Percentiles rank a stretch among this genome's conserved stretches.
phyloP scores from a whole-genome alignment of 306 rosid species.

The Quercus engelmannii region DNA sequence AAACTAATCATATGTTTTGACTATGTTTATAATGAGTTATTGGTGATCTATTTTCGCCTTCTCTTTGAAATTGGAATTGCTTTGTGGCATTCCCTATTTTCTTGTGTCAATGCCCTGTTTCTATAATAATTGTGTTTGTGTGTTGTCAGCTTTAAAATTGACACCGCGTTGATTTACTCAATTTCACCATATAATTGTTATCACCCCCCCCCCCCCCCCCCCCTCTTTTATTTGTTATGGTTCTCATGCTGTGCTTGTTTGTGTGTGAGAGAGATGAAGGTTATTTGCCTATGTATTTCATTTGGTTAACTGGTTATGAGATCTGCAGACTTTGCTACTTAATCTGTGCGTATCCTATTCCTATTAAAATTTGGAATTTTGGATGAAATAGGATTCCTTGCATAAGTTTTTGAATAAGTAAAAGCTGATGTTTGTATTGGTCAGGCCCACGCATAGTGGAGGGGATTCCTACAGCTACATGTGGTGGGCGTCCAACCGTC shows the following conservation, averaged over 20 bases:
- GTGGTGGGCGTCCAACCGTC: slow-evolving; percentile 29
- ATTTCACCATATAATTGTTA: slow-evolving; percentile 51
- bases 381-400: slow-evolving; percentile 15
- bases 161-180: slow-evolving; percentile 47
- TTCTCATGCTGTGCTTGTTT: slow-evolving; percentile 52
- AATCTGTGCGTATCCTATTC: slow-evolving; percentile 11
- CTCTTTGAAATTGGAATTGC: slow-evolving; percentile 15
- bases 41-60: slow-evolving; percentile 7
- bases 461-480: slow-evolving; percentile 21
- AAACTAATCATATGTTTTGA: slow-evolving; percentile 6
- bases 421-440: slow-evolving; percentile 29
- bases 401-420: slow-evolving; percentile 14
- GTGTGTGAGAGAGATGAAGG: slow-evolving; percentile 24
- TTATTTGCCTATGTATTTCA: background rate
- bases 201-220: slow-evolving; percentile 25
- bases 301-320: slow-evolving; percentile 12
- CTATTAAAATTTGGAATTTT: slow-evolving; percentile 7
- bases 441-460: slow-evolving; percentile 31
- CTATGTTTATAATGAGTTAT: slow-evolving; percentile 3
- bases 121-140: slow-evolving; percentile 65
- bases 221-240: slow-evolving; percentile 42
- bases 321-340: slow-evolving; percentile 15
- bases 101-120: slow-evolving; percentile 55
- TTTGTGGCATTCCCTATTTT: slow-evolving; percentile 39
- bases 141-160: slow-evolving; percentile 41